Percentiles rank a stretch among this genome's conserved stretches.
Evolutionary conservation across 129 eudicot species (phyloP).

Genomic region (Centaurea solstitialis): DNA sequence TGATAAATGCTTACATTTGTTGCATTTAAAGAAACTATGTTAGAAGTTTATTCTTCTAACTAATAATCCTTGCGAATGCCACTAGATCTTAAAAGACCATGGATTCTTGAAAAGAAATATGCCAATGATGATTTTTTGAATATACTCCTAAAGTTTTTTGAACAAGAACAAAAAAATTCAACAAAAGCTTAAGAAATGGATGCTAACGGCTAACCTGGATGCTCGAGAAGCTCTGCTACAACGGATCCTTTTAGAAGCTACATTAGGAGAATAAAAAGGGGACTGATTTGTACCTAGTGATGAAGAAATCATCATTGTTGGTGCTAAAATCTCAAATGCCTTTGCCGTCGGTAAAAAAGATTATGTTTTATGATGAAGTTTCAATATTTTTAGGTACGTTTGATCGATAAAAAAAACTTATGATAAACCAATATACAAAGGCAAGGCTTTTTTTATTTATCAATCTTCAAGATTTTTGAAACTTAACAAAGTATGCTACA

Average conservation of each 20-base stretch:
- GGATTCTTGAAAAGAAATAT: too few relatives aligned
- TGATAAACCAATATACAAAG: too few relatives aligned
- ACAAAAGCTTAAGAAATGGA: background rate
- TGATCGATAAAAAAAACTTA: background rate
- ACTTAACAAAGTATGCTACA: too few relatives aligned
- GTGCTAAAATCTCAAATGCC: slow-evolving; percentile 44
- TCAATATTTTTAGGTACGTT: background rate
- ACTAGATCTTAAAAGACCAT: too few relatives aligned
- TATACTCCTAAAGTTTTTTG: background rate
- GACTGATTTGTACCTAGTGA: slow-evolving; percentile 36
- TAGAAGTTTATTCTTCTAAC: too few relatives aligned
- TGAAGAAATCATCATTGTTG: slow-evolving; percentile 32
- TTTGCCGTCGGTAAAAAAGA: slow-evolving; percentile 37
- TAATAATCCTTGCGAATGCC: too few relatives aligned
- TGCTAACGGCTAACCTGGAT: slow-evolving; percentile 45
- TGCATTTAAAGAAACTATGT: too few relatives aligned
- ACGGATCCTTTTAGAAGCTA: slow-evolving; percentile 29
- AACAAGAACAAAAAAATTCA: background rate
- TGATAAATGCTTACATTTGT: too few relatives aligned
- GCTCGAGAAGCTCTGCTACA: slow-evolving; percentile 43
- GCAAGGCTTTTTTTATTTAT: too few relatives aligned
- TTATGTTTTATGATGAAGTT: background rate
- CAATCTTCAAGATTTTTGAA: too few relatives aligned
- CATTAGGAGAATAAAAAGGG: slow-evolving; percentile 35
- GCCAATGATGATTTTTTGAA: too few relatives aligned